Evolutionary conservation across 345 rosid genomes (phyloP).

Genomic region (Euphorbia lathyris): DNA sequence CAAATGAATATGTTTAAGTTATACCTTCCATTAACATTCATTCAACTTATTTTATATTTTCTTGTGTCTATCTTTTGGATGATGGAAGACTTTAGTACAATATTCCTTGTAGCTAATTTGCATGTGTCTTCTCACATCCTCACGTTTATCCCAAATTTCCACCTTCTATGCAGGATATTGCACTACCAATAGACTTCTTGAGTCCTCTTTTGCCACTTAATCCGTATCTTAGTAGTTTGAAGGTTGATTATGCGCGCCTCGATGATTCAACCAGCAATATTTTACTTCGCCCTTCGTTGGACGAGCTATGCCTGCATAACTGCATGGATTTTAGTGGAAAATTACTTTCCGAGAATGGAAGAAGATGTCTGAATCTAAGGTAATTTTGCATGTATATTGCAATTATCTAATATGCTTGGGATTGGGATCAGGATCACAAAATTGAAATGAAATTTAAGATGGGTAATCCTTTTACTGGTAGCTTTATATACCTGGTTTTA

Average conservation of each 20-base stretch:
- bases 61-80: background rate
- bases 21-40: background rate
- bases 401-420: background rate
- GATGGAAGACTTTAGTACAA: too few species aligned
- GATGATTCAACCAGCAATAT: slow-evolving; percentile 57
- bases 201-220: too few species aligned
- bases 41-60: background rate
- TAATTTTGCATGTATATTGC: slow-evolving; percentile 8
- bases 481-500: too few species aligned
- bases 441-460: too few species aligned
- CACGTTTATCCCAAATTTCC: slow-evolving; percentile 69
- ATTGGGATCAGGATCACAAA: too few species aligned
- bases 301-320: slow-evolving; percentile 64
- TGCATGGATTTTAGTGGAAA: slow-evolving; percentile 77
- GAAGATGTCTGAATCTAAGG: slow-evolving; percentile 67
- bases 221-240: slow-evolving; percentile 61
- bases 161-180: slow-evolving; percentile 61
- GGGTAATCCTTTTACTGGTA: too few species aligned
- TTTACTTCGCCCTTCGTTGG: slow-evolving; percentile 55
- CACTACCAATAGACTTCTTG: slow-evolving; percentile 53
- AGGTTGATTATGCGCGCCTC: slow-evolving; percentile 72
- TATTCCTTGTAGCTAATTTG: too few species aligned
- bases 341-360: slow-evolving; percentile 73
- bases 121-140: too few species aligned
- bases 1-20: slow-evolving; percentile 23